Percentiles rank a stretch among this genome's conserved stretches.
Conservation (phyloP, 2,329 filamentous ascomycete genomes). For the Aspergillus floridensis region DNA sequence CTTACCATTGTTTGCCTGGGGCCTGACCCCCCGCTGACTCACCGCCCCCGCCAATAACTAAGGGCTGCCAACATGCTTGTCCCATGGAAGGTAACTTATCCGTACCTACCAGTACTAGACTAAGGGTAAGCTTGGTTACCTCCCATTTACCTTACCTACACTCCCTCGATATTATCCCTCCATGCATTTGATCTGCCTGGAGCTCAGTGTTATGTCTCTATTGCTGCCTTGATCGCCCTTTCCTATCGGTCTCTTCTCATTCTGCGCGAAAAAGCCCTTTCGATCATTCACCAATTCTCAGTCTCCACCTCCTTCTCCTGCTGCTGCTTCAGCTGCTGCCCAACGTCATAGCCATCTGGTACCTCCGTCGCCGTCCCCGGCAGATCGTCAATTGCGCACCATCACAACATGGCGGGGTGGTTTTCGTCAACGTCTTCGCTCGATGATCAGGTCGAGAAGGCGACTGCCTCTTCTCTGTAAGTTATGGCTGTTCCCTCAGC, state of each 20-base stretch:
- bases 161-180: not conserved
- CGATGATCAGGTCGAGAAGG: constrained; percentile 95
- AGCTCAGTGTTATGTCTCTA: constrained; percentile 9
- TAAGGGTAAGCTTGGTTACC: constrained; percentile 7
- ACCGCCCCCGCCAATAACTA: constrained; percentile 33
- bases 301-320: not conserved
- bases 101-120: not conserved
- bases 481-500: constrained; percentile 29
- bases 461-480: constrained; percentile 90
- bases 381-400: constrained; percentile 15
- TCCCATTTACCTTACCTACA: constrained; percentile 5
- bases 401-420: constrained; percentile 86
- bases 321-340: constrained; percentile 3
- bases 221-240: not conserved
- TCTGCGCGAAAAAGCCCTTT: not conserved
- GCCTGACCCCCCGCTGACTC: constrained; percentile 12
- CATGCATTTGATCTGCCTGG: constrained; percentile 14
- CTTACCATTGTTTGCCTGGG: not conserved
- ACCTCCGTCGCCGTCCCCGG: constrained; percentile 7
- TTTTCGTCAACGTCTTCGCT: constrained; percentile 89
- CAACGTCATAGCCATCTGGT: constrained; percentile 21
- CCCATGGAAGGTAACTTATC: not conserved
- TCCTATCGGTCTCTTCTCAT: not conserved
- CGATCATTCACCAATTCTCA: not conserved
- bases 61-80: constrained; percentile 19